These are phyloP conservation scores for Cladophialophora psammophila DNA, from an alignment of 2,329 filamentous ascomycete genomes.

Conservation along the genomic window DNA sequence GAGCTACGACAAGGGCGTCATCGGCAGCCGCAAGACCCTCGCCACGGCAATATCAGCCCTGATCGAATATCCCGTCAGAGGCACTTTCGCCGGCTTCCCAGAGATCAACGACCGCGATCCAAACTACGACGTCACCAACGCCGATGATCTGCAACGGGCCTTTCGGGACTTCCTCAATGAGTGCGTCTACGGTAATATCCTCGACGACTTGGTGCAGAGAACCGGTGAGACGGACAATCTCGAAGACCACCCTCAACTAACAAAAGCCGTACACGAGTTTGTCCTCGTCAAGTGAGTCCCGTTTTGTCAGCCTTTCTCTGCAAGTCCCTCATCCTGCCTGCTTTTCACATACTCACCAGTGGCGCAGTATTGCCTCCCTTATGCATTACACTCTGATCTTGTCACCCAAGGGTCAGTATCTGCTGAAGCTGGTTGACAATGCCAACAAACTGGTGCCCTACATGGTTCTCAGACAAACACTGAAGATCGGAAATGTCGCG, in stretches of 20 bases:
- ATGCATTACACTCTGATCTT: conserved; percentile 76
- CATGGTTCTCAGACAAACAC: conserved; percentile 72
- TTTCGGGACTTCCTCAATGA: conserved; percentile 73
- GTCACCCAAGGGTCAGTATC: conserved; percentile 76
- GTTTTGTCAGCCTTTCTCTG: conserved; percentile 22
- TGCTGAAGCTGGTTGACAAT: conserved; percentile 74
- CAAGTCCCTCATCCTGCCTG: conserved; percentile 28
- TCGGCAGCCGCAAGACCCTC: conserved; percentile 77
- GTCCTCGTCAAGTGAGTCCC: conserved; percentile 72
- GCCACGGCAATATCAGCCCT: conserved; percentile 74
- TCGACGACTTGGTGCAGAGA: conserved; percentile 70
- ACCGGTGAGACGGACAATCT: conserved; percentile 68
- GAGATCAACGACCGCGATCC: conserved; percentile 42
- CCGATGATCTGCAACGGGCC: conserved; percentile 67
- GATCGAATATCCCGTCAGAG: conserved; percentile 73
- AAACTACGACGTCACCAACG: conserved; percentile 65
- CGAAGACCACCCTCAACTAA: conserved; percentile 67
- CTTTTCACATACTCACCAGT: conserved; percentile 15
- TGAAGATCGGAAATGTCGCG: conserved; percentile 78
- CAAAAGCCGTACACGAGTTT: conserved; percentile 71
- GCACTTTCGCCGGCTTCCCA: conserved; percentile 68
- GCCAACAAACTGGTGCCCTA: conserved; percentile 76
- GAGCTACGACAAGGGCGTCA: conserved; percentile 78
- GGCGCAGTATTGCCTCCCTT: conserved; percentile 70
- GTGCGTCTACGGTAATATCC: conserved; percentile 71